phyloP scores from a whole-genome alignment of 192 early-diverging fungal species.

The Coemansia asiatica region DNA sequence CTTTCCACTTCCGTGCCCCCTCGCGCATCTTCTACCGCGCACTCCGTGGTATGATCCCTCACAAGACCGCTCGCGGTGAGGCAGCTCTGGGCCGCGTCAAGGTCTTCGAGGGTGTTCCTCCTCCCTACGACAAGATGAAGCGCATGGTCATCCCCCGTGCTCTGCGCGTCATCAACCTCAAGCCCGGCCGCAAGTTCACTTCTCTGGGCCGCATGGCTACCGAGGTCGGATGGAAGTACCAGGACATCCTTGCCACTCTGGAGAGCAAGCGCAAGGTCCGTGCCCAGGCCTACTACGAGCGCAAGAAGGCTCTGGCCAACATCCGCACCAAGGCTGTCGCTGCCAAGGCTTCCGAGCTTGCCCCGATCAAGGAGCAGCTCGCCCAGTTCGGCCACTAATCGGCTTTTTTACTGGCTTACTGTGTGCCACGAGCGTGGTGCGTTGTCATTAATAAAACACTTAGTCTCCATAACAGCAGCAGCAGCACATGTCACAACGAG shows the following conservation, averaged over 20 bases:
- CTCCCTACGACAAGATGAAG: constrained; percentile 96
- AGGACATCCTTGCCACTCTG: constrained; percentile 91
- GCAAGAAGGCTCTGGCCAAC: constrained; percentile 78
- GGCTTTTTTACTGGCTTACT: constrained; percentile 12
- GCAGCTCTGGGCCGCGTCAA: constrained; percentile 96
- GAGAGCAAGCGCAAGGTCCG: constrained; percentile 99
- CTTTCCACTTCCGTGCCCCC: constrained; percentile 99
- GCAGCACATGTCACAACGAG: neutral
- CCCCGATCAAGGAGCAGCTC: constrained; percentile 60
- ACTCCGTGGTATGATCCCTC: constrained; percentile 98
- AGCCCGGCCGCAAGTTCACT: constrained; percentile 98
- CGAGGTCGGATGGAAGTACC: constrained; percentile 99
- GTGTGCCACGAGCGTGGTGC: constrained; percentile 1
- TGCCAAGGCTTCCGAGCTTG: constrained; percentile 59
- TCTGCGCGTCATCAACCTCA: constrained; percentile 93
- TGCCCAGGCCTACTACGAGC: constrained; percentile 88
- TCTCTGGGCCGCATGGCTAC: constrained; percentile 86
- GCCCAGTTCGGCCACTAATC: constrained; percentile 61
- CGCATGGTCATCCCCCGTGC: constrained; percentile 96
- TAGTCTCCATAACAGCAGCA: neutral
- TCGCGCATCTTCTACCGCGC: constrained; percentile 96
- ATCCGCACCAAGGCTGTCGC: constrained; percentile 61
- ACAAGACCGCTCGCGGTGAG: constrained; percentile 98
- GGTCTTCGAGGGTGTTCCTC: constrained; percentile 98
- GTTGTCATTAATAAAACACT: constrained; percentile 2